Evolutionary conservation across 305 asterid genomes (phyloP).

Genomic region (Plantago rigida): DNA sequence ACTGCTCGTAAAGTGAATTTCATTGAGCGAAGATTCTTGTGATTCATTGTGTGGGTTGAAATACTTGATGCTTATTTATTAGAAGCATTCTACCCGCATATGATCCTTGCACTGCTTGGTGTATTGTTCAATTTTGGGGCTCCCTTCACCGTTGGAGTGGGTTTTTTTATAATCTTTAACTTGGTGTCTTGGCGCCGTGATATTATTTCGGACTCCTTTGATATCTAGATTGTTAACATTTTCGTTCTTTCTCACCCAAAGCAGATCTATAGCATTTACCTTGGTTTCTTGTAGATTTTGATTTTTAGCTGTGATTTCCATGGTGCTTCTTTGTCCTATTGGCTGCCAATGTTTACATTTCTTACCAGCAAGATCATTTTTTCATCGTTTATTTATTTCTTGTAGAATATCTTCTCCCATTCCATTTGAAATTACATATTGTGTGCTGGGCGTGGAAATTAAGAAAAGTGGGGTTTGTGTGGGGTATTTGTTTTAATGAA

Average conservation of each 20-base stretch:
- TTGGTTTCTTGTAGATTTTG: background rate
- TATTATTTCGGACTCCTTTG: too few relatives aligned
- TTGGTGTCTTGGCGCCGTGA: too few relatives aligned
- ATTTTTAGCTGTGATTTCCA: background rate
- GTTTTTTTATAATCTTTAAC: too few relatives aligned
- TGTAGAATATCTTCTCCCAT: too few relatives aligned
- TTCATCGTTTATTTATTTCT: too few relatives aligned
- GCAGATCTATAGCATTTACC: background rate
- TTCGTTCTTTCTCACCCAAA: background rate
- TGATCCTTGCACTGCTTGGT: background rate
- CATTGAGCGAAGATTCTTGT: background rate
- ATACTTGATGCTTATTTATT: background rate
- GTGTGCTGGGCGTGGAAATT: too few relatives aligned
- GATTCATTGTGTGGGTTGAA: background rate
- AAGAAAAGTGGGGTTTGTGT: too few relatives aligned
- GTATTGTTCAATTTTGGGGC: background rate
- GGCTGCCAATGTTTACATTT: too few relatives aligned
- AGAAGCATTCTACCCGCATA: background rate
- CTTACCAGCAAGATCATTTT: too few relatives aligned
- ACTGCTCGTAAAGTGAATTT: background rate
- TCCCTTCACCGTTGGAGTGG: background rate
- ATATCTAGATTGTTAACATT: background rate
- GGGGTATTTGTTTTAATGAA: too few relatives aligned
- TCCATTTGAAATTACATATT: too few relatives aligned
- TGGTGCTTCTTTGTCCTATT: background rate